phyloP scores from a whole-genome alignment of 2,329 filamentous ascomycete genomes.

The Xylariaceae sp. region DNA sequence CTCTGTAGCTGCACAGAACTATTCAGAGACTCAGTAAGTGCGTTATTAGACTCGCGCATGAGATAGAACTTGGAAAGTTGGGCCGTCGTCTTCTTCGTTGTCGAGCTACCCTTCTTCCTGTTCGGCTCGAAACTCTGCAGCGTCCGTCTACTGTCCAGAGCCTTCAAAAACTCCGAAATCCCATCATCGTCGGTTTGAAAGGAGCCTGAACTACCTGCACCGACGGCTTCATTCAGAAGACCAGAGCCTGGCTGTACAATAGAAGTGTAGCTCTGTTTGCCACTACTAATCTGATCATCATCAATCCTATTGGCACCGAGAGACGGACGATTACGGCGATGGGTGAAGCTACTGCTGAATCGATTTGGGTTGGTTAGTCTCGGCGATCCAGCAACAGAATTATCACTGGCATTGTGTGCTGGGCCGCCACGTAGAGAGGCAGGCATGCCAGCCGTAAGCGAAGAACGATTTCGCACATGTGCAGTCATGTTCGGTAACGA shows the following conservation, averaged over 20 bases:
- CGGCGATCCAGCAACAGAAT: conserved; percentile 69
- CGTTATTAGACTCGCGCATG: conserved; percentile 85
- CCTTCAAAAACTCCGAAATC: conserved; percentile 87
- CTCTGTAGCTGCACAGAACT: conserved; percentile 81
- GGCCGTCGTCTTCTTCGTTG: conserved; percentile 69
- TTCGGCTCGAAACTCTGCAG: conserved; percentile 68
- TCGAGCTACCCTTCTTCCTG: conserved; percentile 61
- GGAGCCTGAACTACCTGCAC: conserved; percentile 61
- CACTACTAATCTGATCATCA: conserved; percentile 73
- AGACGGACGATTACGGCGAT: conserved; percentile 72
- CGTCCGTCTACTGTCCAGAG: conserved; percentile 84
- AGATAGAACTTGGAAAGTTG: conserved; percentile 80
- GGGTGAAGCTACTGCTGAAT: conserved; percentile 92
- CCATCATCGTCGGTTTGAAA: conserved; percentile 79
- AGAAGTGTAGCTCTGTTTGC: conserved; percentile 68
- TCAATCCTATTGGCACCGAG: conserved; percentile 65
- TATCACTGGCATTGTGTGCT: conserved; percentile 53
- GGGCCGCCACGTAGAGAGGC: conserved; percentile 65
- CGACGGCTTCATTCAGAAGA: conserved; percentile 65
- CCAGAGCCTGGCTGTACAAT: conserved; percentile 70
- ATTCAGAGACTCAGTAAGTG: conserved; percentile 86
- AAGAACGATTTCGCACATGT: conserved; percentile 63
- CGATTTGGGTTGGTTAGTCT: conserved; percentile 71
- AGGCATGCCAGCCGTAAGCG: conserved; percentile 69
- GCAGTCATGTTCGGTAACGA: conserved; percentile 46